Evolutionary conservation across 129 eudicot species (phyloP), one percentile per base, ranked within the genome.

Genomic region (Scalesia atractyloides): DNA sequence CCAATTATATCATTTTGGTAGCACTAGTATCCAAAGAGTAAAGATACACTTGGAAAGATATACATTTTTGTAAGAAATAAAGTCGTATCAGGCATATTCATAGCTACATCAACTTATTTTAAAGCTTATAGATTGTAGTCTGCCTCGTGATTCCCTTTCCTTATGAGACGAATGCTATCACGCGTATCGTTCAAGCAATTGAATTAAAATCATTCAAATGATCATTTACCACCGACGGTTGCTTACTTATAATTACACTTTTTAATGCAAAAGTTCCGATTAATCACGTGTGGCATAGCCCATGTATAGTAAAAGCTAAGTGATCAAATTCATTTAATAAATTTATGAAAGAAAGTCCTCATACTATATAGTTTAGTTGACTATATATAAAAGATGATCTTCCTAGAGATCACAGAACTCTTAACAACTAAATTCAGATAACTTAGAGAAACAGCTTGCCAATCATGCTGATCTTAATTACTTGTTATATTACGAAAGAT

Each of bases 321-420:
- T 9, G 14, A 64, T 74, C 24, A 50, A 64, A 16, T 17, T 7
- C 20, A 51, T 41, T 0, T 33, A 33, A 18, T 57, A 44, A 13
- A 67, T 2, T 10, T 20, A 14, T 18, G 2, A 50, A 63, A 4
- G 37, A 16, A 57, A 26, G 15, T 43, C 44, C 58, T n/a, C 48
- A 30, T 41, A 59, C 3, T 30, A 4, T 30, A 4, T 30, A 30
- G 20, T 41, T 60, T 30, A 60, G 46, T 46, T 47, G 50, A 62
- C 60, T 62, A 37, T 37, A 61, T 43, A 50, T 30, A 62, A 12
- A 47, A 73, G 36, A 10, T 37, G 36, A 4, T 30, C n/a, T 16
- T n/a, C 49, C 57, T 26, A 66, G 36, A 20, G 68, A 75, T 69
- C 64, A 61, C 57, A 77, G 11, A 48, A 20, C 9, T 77, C 9